Base-by-base conservation (phyloP, 1,284 basidiomycete genomes). In the Wolfiporia cocos region DNA sequence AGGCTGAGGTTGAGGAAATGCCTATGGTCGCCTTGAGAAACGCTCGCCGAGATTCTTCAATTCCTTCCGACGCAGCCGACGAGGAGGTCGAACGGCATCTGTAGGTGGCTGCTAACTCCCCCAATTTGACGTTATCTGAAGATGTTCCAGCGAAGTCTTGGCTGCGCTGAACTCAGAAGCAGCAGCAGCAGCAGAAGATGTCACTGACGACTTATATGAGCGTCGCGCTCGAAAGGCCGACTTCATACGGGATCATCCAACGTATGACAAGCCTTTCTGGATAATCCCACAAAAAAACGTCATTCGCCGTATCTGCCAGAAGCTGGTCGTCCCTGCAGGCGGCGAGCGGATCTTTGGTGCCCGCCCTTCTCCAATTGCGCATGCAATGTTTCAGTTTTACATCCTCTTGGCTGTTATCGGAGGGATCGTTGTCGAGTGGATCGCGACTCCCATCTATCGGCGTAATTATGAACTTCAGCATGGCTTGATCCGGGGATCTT, bases 261-360 rank as follows among this genome's bases (percentile, higher is more conserved):
- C 84, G 1, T 99, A 89, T 56, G 95, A 98, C 65, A 86, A 84
- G 56, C 81, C 89, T 0, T 86, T 97, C 52, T 97, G 91, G 84
- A 51, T 96, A 7, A 87, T 98, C 59, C 81, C 85, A 3, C 92
- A 96, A 64, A 77, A 78, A 53, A 93, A 87, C 51, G 63, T 66
- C 3, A 37, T 96, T 32, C 84, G 95, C 0, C 74, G 71, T 39
- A 62, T 85, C 43, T 97, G 90, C 59, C 95, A 99, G 65, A 80
- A 77, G 43, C 62, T 96, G 23, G 91, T 95, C 5, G 78, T 80
- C 12, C 88, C 94, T 0, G 77, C 90, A 1, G 78, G 84, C 49
- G 92, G 92, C 21, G 83, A 92, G 43, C 84, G 93, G 0, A 86
- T 96, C 42, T 87, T 84, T 55, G 91, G 91, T 18, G 68, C 68